These are phyloP conservation scores for Ambrosia hybrid DNA, from an alignment of 140 eudicot species.

Conservation along the genomic window DNA sequence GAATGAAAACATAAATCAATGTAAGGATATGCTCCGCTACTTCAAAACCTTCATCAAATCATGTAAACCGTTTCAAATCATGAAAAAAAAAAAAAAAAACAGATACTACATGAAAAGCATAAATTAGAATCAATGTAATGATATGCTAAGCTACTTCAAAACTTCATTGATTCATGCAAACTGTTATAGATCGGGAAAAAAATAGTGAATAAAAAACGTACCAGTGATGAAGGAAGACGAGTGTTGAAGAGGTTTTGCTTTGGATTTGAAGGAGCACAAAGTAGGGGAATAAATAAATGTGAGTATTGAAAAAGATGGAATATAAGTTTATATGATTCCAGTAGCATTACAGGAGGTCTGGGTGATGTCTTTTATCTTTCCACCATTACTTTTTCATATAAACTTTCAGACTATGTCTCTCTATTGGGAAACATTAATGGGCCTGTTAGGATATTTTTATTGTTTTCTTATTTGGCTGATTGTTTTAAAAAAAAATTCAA, in stretches of 20 bases:
- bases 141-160: too few species aligned
- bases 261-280: neutral
- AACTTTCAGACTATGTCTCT: slow-evolving; percentile 12
- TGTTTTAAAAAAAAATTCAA: too few species aligned
- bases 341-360: slow-evolving; percentile 11
- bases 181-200: too few species aligned
- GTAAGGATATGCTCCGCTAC: too few species aligned
- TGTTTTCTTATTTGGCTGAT: neutral
- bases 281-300: neutral
- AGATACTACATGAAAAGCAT: neutral
- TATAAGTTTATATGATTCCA: slow-evolving; percentile 7
- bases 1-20: too few species aligned
- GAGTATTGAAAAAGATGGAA: slow-evolving; percentile 13
- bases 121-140: neutral
- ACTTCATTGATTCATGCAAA: too few species aligned
- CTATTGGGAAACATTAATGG: slow-evolving; percentile 31
- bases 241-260: neutral
- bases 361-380: slow-evolving; percentile 25
- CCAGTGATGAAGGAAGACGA: neutral
- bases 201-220: neutral
- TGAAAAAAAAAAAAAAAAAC: too few species aligned
- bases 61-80: too few species aligned
- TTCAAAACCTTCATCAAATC: too few species aligned
- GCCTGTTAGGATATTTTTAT: neutral
- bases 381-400: slow-evolving; percentile 1